Evolutionary conservation across 2,329 filamentous ascomycete genomes (phyloP).

Genomic region (Ceratocystis smalleyi): DNA sequence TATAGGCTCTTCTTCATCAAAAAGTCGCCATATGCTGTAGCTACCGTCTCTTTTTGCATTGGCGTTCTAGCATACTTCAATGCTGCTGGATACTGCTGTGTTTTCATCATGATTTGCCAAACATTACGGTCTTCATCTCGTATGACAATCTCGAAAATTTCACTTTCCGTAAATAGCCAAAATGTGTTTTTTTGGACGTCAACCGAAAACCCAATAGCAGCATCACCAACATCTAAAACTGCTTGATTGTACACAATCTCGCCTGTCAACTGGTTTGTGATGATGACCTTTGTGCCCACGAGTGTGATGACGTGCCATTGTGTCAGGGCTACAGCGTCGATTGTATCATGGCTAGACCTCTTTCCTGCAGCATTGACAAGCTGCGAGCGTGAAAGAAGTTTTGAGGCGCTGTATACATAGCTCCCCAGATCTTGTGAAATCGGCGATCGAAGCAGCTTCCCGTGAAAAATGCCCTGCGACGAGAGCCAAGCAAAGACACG

Average conservation of each 20-base stretch:
- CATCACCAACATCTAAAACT: conserved; percentile 66
- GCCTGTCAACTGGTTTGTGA: conserved; percentile 74
- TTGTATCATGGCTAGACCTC: conserved; percentile 50
- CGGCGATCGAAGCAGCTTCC: conserved; percentile 52
- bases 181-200: conserved; percentile 93
- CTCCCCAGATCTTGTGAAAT: conserved; percentile 48
- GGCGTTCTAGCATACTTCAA: conserved; percentile 68
- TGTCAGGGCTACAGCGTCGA: conserved; percentile 69
- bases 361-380: conserved; percentile 55
- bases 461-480: conserved; percentile 73
- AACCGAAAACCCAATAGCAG: conserved; percentile 66
- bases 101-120: conserved; percentile 83
- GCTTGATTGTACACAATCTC: conserved; percentile 75
- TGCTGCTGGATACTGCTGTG: conserved; percentile 77
- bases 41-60: conserved; percentile 76
- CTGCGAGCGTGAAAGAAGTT: conserved; percentile 57
- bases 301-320: conserved; percentile 86
- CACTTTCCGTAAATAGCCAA: conserved; percentile 82
- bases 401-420: conserved; percentile 64
- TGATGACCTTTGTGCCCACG: conserved; percentile 67
- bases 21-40: conserved; percentile 81
- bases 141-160: conserved; percentile 87
- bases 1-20: conserved; percentile 69
- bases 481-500: conserved; percentile 82
- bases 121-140: conserved; percentile 82